Percentiles rank a stretch among this genome's conserved stretches.
phyloP scores from a whole-genome alignment of 2,329 filamentous ascomycete species.

The Phaeophleospora eucalypticola region DNA sequence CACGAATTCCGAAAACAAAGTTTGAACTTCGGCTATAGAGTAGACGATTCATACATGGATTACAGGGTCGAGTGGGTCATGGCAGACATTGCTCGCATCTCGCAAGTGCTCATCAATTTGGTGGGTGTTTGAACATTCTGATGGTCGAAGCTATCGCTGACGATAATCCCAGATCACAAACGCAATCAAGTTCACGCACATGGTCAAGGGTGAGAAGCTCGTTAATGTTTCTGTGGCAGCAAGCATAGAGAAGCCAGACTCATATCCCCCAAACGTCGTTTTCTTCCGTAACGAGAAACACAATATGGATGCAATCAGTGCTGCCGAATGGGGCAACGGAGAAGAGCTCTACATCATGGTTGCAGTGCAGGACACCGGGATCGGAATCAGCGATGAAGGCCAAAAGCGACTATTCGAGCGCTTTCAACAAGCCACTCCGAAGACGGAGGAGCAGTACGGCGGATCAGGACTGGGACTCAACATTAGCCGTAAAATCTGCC shows the following conservation, averaged over 20 bases:
- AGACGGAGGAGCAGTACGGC: slow-evolving; percentile 38
- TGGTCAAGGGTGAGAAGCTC: slow-evolving; percentile 20
- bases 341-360: slow-evolving; percentile 41
- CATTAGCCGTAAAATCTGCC: slow-evolving; percentile 44
- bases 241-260: slow-evolving; percentile 33
- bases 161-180: slow-evolving; percentile 21
- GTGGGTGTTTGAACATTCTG: neutral
- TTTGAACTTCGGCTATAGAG: slow-evolving; percentile 26
- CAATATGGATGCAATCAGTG: slow-evolving; percentile 40
- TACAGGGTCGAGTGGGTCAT: slow-evolving; percentile 22
- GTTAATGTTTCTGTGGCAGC: slow-evolving; percentile 27
- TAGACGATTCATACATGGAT: slow-evolving; percentile 27
- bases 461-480: slow-evolving; percentile 45
- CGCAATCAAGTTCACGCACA: slow-evolving; percentile 33
- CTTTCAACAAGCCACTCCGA: slow-evolving; percentile 36
- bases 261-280: slow-evolving; percentile 43
- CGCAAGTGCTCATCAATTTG: slow-evolving; percentile 32
- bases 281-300: slow-evolving; percentile 40
- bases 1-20: slow-evolving; percentile 31
- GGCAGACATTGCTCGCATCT: slow-evolving; percentile 28
- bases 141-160: neutral
- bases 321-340: slow-evolving; percentile 40
- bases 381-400: slow-evolving; percentile 39
- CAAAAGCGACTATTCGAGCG: slow-evolving; percentile 42
- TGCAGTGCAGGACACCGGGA: slow-evolving; percentile 42